Base-by-base conservation (phyloP, 2,329 filamentous ascomycete species). In the Phyllosticta citrichinensis region DNA sequence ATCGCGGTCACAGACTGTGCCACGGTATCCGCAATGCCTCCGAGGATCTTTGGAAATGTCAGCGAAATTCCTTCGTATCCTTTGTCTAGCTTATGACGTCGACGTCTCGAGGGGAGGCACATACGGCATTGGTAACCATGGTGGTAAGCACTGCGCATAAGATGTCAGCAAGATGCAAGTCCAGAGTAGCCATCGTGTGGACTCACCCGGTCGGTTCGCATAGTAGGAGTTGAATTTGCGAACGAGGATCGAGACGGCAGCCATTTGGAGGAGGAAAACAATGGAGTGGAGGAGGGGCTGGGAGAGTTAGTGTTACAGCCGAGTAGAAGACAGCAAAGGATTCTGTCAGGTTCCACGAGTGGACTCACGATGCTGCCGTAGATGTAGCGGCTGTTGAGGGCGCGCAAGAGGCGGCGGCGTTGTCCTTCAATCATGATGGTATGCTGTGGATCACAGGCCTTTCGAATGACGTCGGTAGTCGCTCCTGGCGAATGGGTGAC, bases 101-200 rank as follows among this genome's bases (percentile, higher is more conserved):
- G 24, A 6, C 17, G 27, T 50, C 22, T 25, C 52, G 22, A 14
- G 11, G 33, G 6, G 17, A n/a, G 5, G 35, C 33, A 73, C 83
- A 71, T 84, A 88, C 87, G 66, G 94, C 89, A 78, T 99, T 99
- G 73, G 93, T 96, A 71, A 97, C 90, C 93, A 99, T 99, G 76
- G 96, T 99, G 64, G 94, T 99, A 69, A 99, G 84, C 52, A 99
- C 89, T 89, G 71, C 62, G 62, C 35, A 30, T 62, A 54, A 9
- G 10, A 19, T 8, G 27, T 61, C 25, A 61, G 58, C 50, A 20
- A 52, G 19, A 40, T 3, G 33, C 4, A 12, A 17, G 10, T 5
- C 33, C 2, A 40, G 33, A 64, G 69, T 62, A 71, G 67, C 61
- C 14, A 5, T 40, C 3, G 4, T 2, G 11, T 5, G 57, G n/a